Base-by-base conservation (phyloP, 2,329 filamentous ascomycete species). In the Teratosphaeria gauchensis region DNA sequence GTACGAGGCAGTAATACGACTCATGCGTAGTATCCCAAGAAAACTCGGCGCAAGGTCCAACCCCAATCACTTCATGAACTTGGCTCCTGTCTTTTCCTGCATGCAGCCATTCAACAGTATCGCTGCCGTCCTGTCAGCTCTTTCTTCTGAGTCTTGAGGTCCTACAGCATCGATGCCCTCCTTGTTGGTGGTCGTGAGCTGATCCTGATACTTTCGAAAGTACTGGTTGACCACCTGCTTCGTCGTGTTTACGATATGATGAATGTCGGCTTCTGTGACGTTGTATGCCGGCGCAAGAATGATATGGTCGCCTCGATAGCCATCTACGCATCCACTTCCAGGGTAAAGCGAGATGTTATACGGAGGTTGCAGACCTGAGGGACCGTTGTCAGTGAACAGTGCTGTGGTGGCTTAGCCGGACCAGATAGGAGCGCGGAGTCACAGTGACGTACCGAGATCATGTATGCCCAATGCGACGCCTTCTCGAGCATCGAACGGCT, bases 261-360 rank as follows among this genome's bases (percentile, higher is more conserved):
- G 76, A 56, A 88, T 74, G 21, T 87, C 83, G 7, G 76, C 75
- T 51, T 73, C 72, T 0, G 79, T 83, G 24, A 86, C 77, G 52
- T 82, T 89, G 72, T 84, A 90, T 0, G 88, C 80, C 4, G 88
- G 88, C 1, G 86, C 82, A 11, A 92, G 66, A 30, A 91, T 77
- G 38, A 90, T 75, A 69, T 89, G 86, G 66, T 92, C 88, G 9
- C 88, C 87, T 1, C 69, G 68, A n/a, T 70, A 67, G 1, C 80
- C 77, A 52, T 88, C 84, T 0, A 76, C 81, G 0, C 83, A 84
- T 1, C 86, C 86, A 0, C 75, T 74, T 0, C 85, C 85, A 1
- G 84, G 83, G 67, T 89, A 90, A 2, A 89, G 66, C 3, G 79
- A 79, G 62, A 88, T 81, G 57, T 76, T 77, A 65, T 80, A 77